phyloP scores from a whole-genome alignment of 305 asterid species.

The Fraxinus floribunda region DNA sequence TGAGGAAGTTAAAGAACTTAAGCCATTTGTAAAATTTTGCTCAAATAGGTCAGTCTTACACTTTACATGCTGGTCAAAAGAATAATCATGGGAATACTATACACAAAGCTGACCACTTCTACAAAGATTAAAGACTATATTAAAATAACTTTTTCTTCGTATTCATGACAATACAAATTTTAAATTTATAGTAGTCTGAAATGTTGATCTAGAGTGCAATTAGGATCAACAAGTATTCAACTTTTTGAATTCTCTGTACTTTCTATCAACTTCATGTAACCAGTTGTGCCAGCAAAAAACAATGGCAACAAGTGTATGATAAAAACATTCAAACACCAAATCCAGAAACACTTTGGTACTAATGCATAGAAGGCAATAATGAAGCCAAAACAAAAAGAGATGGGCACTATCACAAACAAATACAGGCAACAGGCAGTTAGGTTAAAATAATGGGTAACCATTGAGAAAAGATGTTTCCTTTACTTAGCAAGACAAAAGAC shows the following conservation, averaged over 20 bases:
- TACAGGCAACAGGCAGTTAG: not conserved
- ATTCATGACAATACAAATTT: not conserved
- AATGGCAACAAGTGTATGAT: not conserved
- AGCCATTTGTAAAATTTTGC: not conserved
- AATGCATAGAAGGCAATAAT: not conserved
- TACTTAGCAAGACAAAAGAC: not conserved
- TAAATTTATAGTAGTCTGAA: not conserved
- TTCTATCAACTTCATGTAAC: not conserved
- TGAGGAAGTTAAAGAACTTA: slow-evolving; percentile 7
- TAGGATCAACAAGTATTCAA: not conserved
- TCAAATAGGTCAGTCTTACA: not conserved
- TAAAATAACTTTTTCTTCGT: not conserved
- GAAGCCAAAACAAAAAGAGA: not conserved
- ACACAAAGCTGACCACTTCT: slow-evolving; percentile 4
- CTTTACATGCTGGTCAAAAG: slow-evolving; percentile 3
- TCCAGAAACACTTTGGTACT: not conserved
- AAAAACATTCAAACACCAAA: not conserved
- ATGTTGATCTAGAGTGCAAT: slow-evolving; percentile 2
- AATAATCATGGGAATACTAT: slow-evolving; percentile 1
- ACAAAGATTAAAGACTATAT: not conserved
- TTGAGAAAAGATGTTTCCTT: not conserved
- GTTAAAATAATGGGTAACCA: not conserved
- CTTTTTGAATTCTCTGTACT: not conserved
- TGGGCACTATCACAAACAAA: not conserved
- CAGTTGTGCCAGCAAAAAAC: not conserved